A percentile compares a stretch with the other conserved stretches of the same genome.
Evolutionary conservation across 1,284 basidiomycete genomes (phyloP).

Genomic region (Austroboletus niveus): DNA sequence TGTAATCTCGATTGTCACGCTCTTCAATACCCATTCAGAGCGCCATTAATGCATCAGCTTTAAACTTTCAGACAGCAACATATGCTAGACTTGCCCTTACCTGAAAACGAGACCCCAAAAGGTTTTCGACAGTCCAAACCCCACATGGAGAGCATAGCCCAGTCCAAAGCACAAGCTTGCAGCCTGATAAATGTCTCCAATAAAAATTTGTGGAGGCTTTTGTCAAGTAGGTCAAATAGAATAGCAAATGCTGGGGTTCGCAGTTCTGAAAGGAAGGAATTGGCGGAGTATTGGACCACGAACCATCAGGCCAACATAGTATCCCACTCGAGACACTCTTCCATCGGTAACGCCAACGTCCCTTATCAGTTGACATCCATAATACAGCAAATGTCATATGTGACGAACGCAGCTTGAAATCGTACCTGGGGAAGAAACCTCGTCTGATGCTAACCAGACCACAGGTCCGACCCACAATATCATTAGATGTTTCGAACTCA

Average conservation of each 20-base stretch:
- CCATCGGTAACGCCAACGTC: conserved; percentile 48
- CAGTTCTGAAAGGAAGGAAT: background rate
- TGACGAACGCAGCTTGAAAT: no score
- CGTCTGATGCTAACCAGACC: no score
- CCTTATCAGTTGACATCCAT: conserved; percentile 40
- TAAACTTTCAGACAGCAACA: background rate
- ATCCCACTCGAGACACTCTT: conserved; percentile 46
- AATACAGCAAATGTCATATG: no score
- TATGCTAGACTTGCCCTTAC: conserved; percentile 24
- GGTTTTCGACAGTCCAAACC: conserved; percentile 60
- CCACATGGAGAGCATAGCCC: conserved; percentile 59
- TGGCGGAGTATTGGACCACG: conserved; percentile 13
- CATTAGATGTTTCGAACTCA: no score
- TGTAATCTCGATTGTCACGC: conserved; percentile 36
- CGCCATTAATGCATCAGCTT: conserved; percentile 39
- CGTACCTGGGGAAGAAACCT: no score
- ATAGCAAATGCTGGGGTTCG: conserved; percentile 45
- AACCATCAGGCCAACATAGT: conserved; percentile 57
- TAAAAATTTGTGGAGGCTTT: conserved; percentile 53
- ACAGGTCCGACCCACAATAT: no score
- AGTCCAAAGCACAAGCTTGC: conserved; percentile 61
- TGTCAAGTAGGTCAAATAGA: conserved; percentile 46
- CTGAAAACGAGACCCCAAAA: conserved; percentile 57
- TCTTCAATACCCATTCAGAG: conserved; percentile 48
- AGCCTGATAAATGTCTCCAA: conserved; percentile 67